Conservation (phyloP, 345 rosid species). For the Eucalyptus paniculata region DNA sequence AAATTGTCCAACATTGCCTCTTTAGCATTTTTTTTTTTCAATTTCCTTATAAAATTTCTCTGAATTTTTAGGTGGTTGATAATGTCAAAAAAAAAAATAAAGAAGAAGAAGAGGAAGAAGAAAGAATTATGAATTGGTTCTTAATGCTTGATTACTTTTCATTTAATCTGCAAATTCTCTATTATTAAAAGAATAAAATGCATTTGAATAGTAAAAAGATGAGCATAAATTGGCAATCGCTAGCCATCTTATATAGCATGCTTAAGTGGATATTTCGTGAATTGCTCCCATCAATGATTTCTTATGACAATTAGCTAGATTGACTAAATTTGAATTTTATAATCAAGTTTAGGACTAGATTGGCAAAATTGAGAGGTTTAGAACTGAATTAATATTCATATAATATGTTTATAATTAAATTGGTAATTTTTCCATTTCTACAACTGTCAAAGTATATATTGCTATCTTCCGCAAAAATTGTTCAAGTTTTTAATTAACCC, state of each 20-base stretch:
- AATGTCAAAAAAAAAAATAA: neutral
- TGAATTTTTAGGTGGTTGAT: neutral
- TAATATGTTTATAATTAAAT: neutral
- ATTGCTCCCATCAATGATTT: neutral
- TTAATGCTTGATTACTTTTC: neutral
- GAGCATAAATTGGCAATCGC: neutral
- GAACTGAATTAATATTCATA: neutral
- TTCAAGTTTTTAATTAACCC: neutral
- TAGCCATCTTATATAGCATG: neutral
- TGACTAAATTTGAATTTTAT: neutral
- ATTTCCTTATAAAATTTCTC: neutral
- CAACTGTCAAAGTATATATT: neutral
- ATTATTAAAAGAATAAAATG: neutral
- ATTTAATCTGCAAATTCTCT: neutral
- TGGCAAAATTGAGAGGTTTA: neutral
- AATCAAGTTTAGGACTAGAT: neutral
- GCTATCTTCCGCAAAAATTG: neutral
- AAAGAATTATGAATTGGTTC: neutral
- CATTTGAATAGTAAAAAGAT: neutral
- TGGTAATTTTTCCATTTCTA: neutral
- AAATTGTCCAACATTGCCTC: neutral
- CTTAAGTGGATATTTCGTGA: neutral
- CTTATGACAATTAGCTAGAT: fast-evolving
- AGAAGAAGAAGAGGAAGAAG: neutral
- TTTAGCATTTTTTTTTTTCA: neutral